Percentiles rank a stretch among this genome's conserved stretches.
These are phyloP conservation scores for Brassica balearica DNA, from an alignment of 441 rosid genomes.

Conservation along the genomic window DNA sequence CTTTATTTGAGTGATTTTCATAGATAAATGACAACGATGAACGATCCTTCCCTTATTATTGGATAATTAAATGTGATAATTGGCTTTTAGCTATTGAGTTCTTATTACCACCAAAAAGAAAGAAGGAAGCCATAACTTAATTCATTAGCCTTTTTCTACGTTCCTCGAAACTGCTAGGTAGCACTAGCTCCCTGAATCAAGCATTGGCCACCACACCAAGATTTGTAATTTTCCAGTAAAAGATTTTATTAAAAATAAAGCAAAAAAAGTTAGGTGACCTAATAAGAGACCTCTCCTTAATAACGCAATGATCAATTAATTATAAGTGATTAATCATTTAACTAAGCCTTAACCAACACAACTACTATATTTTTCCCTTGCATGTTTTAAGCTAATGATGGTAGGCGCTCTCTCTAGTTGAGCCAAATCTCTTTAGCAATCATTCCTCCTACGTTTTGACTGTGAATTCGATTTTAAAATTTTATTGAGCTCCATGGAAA, in stretches of 20 bases:
- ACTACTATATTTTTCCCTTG: conserved; percentile 17
- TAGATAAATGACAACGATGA: conserved; percentile 19
- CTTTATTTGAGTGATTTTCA: conserved; percentile 10
- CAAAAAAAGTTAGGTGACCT: conserved; percentile 52
- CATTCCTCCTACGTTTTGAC: conserved; percentile 36
- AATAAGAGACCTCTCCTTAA: conserved; percentile 6
- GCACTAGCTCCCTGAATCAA: conserved; percentile 42
- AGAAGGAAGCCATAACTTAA: background rate
- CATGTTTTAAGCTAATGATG: conserved; percentile 37
- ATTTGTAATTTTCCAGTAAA: conserved; percentile 17
- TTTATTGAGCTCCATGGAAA: conserved; percentile 22
- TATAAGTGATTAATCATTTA: conserved; percentile 22
- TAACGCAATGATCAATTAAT: conserved; percentile 5
- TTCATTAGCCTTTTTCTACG: conserved; percentile 22
- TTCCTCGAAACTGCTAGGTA: conserved; percentile 25
- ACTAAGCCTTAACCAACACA: background rate
- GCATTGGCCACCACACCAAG: conserved; percentile 42
- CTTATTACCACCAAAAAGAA: background rate
- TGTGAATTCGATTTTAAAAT: conserved; percentile 6
- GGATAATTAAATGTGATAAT: conserved; percentile 12
- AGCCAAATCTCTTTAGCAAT: conserved; percentile 45
- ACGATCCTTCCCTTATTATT: conserved; percentile 26
- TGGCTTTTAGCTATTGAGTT: conserved; percentile 7
- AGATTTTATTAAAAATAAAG: background rate
- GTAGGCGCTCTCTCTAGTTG: conserved; percentile 29